A percentile compares a stretch with the other conserved stretches of the same genome.
Conservation (phyloP, 2,329 filamentous ascomycete genomes). For the Diplocarpon rosae region DNA sequence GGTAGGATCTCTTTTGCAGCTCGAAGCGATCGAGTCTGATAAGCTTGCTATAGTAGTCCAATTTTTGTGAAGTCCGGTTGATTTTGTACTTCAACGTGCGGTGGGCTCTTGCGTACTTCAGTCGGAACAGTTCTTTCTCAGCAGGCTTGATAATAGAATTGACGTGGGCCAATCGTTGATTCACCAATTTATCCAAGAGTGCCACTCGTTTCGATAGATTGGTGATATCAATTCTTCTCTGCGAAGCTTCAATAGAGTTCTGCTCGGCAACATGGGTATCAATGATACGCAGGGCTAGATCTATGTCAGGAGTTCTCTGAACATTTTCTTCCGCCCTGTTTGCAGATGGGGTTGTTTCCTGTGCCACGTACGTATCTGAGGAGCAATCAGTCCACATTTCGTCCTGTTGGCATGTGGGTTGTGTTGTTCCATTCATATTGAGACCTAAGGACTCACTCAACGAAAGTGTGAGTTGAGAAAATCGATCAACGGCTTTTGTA, state of each 20-base stretch:
- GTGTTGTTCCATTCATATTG: not conserved
- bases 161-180: not conserved
- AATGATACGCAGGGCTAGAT: not conserved
- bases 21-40: too few relatives aligned
- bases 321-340: not conserved
- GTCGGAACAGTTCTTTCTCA: not conserved
- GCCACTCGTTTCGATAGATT: slow-evolving; percentile 1
- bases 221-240: not conserved
- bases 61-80: too few relatives aligned
- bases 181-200: not conserved
- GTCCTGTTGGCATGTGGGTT: not conserved
- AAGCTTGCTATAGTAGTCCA: too few relatives aligned
- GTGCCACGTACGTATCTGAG: not conserved
- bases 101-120: too few relatives aligned
- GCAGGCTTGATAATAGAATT: not conserved
- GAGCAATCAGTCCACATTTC: not conserved
- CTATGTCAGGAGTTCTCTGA: not conserved
- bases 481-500: slow-evolving; percentile 4
- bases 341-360: not conserved
- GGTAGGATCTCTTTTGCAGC: too few relatives aligned
- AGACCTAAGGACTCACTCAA: slow-evolving; percentile 1
- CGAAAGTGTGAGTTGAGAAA: not conserved
- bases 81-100: too few relatives aligned
- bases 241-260: not conserved
- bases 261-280: not conserved